Evolutionary conservation across 2,329 filamentous ascomycete genomes (phyloP).

Genomic region (Pestalotiopsis sp.): DNA sequence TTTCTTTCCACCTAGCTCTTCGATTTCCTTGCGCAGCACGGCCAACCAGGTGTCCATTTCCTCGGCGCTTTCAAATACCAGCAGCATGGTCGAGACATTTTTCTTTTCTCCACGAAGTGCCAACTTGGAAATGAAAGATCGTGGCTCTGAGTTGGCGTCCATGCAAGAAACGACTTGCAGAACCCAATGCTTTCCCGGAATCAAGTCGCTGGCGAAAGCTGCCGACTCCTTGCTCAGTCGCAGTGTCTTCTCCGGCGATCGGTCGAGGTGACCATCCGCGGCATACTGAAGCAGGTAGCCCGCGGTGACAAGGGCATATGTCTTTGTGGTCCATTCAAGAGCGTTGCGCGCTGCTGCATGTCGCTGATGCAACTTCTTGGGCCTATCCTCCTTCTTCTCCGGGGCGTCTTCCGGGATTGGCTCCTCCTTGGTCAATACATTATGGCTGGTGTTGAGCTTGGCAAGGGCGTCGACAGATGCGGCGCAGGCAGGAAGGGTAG

Average conservation of each 20-base stretch:
- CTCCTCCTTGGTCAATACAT: conserved; percentile 37
- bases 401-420: conserved; percentile 30
- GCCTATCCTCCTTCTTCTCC: conserved; percentile 42
- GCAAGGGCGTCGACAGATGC: conserved; percentile 72
- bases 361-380: conserved; percentile 52
- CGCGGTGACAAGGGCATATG: conserved; percentile 71
- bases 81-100: conserved; percentile 65
- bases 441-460: conserved; percentile 58
- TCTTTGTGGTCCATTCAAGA: conserved; percentile 71
- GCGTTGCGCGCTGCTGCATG: conserved; percentile 43
- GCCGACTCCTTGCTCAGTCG: conserved; percentile 75
- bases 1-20: conserved; percentile 69
- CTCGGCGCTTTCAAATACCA: conserved; percentile 73
- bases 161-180: conserved; percentile 72
- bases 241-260: conserved; percentile 74
- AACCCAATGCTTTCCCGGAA: conserved; percentile 81
- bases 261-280: conserved; percentile 69
- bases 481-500: conserved; percentile 68
- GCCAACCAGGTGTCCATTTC: conserved; percentile 80
- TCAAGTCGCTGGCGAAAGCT: conserved; percentile 79
- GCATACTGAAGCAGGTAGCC: conserved; percentile 78
- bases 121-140: conserved; percentile 68
- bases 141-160: conserved; percentile 59
- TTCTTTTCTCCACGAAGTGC: conserved; percentile 63
- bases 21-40: conserved; percentile 70